A percentile compares a stretch with the other conserved stretches of the same genome.
Evolutionary conservation across 2,329 filamentous ascomycete genomes (phyloP).

Genomic region (Elsinoe arachidis): DNA sequence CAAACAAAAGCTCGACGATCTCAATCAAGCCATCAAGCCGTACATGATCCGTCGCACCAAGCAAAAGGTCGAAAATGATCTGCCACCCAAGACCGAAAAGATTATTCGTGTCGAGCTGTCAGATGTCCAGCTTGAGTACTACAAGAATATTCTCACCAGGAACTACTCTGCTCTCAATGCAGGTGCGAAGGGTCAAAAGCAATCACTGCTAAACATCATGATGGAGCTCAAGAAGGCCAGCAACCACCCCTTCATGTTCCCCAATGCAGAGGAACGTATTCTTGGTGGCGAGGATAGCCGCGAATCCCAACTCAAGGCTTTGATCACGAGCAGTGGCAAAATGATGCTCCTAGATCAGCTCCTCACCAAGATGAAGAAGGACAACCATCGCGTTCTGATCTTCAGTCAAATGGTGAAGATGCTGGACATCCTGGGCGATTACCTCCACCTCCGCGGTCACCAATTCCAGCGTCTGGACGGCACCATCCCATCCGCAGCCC

Average conservation of each 20-base stretch:
- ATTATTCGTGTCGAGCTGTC: constrained; percentile 97
- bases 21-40: constrained; percentile 80
- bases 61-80: constrained; percentile 90
- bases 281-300: constrained; percentile 62
- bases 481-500: constrained; percentile 79
- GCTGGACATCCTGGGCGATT: constrained; percentile 91
- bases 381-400: constrained; percentile 91
- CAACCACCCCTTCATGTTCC: constrained; percentile 98
- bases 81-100: constrained; percentile 96
- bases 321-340: constrained; percentile 96
- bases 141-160: constrained; percentile 95
- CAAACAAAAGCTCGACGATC: constrained; percentile 74
- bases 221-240: constrained; percentile 99
- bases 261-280: constrained; percentile 83
- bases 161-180: constrained; percentile 94
- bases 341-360: constrained; percentile 98
- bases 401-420: constrained; percentile 99
- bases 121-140: constrained; percentile 93
- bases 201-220: constrained; percentile 94
- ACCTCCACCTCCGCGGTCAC: constrained; percentile 86
- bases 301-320: constrained; percentile 82
- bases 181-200: constrained; percentile 82
- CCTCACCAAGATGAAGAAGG: constrained; percentile 84
- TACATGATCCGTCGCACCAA: constrained; percentile 95
- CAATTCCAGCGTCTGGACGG: constrained; percentile 92